Evolutionary conservation across 176 grass and related monocot species (phyloP).

Genomic region (Oropetium thomaeum): DNA sequence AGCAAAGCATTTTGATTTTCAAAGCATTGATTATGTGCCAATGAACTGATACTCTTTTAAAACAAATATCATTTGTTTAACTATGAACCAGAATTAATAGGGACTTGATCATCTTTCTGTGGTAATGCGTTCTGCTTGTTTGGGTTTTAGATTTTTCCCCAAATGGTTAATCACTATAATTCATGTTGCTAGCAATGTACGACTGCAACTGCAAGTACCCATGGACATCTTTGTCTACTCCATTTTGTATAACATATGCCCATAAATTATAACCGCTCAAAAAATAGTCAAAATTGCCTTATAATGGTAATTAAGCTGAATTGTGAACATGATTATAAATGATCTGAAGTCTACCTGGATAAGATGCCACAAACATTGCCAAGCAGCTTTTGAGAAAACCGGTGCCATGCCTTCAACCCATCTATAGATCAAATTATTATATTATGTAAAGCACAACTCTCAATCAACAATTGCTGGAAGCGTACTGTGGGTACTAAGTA

Average conservation of each 20-base stretch:
- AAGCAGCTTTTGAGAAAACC: slow-evolving; percentile 85
- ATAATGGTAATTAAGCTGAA: slow-evolving; percentile 5
- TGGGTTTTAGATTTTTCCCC: neutral
- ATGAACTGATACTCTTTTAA: neutral
- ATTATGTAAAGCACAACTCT: slow-evolving; percentile 10
- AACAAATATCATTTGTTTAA: neutral
- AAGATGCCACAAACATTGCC: slow-evolving; percentile 95
- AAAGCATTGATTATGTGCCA: slow-evolving; percentile 10
- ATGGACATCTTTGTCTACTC: neutral
- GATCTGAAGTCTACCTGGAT: slow-evolving; percentile 61
- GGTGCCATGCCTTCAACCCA: slow-evolving; percentile 92
- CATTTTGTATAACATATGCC: slow-evolving; percentile 11
- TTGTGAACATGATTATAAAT: slow-evolving; percentile 1
- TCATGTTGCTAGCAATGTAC: neutral
- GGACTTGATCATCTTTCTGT: neutral
- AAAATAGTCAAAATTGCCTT: neutral
- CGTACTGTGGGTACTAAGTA: neutral
- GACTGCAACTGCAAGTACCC: slow-evolving; percentile 8
- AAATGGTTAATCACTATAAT: slow-evolving; percentile 6
- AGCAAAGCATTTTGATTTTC: neutral
- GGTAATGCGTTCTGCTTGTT: too few species aligned
- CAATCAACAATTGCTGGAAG: slow-evolving; percentile 1
- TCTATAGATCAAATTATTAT: slow-evolving; percentile 44
- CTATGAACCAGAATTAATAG: slow-evolving; percentile 3
- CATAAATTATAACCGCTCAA: neutral